A percentile compares a stretch with the other conserved stretches of the same genome.
Evolutionary conservation across 2,329 filamentous ascomycete species (phyloP).

Genomic region (Acrodontium crateriforme): DNA sequence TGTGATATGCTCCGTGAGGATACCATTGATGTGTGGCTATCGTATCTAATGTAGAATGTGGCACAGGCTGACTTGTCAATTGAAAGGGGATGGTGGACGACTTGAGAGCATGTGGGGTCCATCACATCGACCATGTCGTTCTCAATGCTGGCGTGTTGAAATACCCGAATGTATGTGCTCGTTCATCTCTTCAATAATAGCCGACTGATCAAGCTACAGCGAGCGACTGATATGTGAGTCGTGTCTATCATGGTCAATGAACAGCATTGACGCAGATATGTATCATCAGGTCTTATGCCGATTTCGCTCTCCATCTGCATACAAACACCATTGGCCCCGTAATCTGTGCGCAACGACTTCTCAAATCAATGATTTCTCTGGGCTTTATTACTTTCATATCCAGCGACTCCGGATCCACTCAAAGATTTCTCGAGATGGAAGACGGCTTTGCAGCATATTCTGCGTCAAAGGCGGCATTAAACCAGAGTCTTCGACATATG

Average conservation of each 20-base stretch:
- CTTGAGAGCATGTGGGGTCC: slow-evolving; percentile 26
- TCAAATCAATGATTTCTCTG: slow-evolving; percentile 33
- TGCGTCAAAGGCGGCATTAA: slow-evolving; percentile 43
- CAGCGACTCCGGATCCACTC: slow-evolving; percentile 40
- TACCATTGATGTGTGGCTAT: slow-evolving; percentile 33
- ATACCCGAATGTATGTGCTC: slow-evolving; percentile 39
- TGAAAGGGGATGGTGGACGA: slow-evolving; percentile 30
- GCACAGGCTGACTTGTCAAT: slow-evolving; percentile 1
- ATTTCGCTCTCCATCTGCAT: slow-evolving; percentile 41
- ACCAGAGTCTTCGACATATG: slow-evolving; percentile 42
- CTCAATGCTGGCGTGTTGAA: slow-evolving; percentile 43
- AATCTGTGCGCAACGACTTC: slow-evolving; percentile 39
- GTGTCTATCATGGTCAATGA: no score
- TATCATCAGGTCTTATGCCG: slow-evolving; percentile 33
- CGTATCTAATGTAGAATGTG: slow-evolving; percentile 1
- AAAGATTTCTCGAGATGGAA: slow-evolving; percentile 39
- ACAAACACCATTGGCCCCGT: slow-evolving; percentile 48
- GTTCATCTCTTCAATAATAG: neutral
- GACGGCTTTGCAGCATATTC: slow-evolving; percentile 46
- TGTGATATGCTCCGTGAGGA: slow-evolving; percentile 41
- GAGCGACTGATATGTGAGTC: slow-evolving; percentile 38
- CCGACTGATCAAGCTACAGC: slow-evolving; percentile 19
- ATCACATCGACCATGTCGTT: slow-evolving; percentile 40
- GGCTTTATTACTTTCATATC: slow-evolving; percentile 44
- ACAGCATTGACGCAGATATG: neutral